A percentile compares a stretch with the other conserved stretches of the same genome.
Conservation (phyloP, 75 land plant species). For the Ceratopteris richardii region DNA sequence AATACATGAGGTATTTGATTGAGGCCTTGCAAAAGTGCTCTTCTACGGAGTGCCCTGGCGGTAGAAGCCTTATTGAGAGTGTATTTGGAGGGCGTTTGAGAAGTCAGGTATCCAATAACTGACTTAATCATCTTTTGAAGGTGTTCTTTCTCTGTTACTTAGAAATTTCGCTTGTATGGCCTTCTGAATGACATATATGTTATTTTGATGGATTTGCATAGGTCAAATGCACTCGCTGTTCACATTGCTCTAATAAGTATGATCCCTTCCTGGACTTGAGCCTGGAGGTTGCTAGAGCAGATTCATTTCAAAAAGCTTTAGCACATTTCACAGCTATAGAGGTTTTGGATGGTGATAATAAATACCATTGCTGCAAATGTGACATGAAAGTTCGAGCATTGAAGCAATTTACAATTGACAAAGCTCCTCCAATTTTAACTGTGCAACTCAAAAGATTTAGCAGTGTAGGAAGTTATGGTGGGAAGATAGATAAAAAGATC, state of each 20-base stretch:
- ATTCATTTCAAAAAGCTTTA: constrained; percentile 25
- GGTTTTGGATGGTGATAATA: constrained; percentile 29
- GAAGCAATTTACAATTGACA: constrained; percentile 29
- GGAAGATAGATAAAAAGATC: constrained; percentile 30
- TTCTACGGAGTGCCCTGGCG: background rate
- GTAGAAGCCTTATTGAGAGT: constrained; percentile 16
- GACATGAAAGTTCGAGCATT: constrained; percentile 23
- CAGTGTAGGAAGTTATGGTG: constrained; percentile 21
- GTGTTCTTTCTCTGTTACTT: background rate
- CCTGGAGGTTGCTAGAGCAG: constrained; percentile 23
- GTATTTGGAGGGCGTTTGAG: constrained; percentile 32
- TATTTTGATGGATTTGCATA: background rate
- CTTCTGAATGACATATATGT: too few species aligned
- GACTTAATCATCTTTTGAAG: background rate
- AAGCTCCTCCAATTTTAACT: constrained; percentile 22
- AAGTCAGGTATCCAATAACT: constrained; percentile 23
- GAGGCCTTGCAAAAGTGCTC: constrained; percentile 31
- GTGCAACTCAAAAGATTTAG: constrained; percentile 31
- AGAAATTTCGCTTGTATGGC: too few species aligned
- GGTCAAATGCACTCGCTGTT: constrained; percentile 26
- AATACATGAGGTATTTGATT: constrained; percentile 26
- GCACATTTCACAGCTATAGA: constrained; percentile 19
- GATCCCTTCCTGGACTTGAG: constrained; percentile 32
- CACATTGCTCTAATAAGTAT: constrained; percentile 18
- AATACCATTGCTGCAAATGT: constrained; percentile 25